Percentiles rank a stretch among this genome's conserved stretches.
These are phyloP conservation scores for Nyctanthes arbortristis DNA, from an alignment of 257 asterid genomes.

Conservation along the genomic window DNA sequence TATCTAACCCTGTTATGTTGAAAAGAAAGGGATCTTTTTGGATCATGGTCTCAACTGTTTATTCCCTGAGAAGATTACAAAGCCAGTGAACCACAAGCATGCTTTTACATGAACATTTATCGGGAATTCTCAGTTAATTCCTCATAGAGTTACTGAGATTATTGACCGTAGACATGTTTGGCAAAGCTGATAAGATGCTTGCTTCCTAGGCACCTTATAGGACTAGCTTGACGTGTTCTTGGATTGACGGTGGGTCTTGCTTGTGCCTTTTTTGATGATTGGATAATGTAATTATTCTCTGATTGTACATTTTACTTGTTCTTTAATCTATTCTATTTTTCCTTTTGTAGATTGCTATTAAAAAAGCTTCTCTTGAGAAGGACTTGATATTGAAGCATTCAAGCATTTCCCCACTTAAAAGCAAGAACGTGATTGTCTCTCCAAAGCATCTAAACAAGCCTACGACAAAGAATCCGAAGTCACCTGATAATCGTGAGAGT, in stretches of 20 bases:
- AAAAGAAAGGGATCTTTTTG: background rate
- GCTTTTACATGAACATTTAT: no score
- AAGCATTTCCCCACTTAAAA: conserved; percentile 57
- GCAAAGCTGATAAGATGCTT: no score
- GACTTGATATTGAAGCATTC: conserved; percentile 39
- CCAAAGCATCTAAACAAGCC: conserved; percentile 50
- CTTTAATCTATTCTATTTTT: background rate
- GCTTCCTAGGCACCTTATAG: no score
- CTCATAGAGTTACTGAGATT: no score
- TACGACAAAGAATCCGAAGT: conserved; percentile 37
- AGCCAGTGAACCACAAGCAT: no score
- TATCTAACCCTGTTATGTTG: background rate
- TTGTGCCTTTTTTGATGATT: background rate
- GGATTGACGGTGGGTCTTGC: background rate
- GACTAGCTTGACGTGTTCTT: background rate
- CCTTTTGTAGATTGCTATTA: conserved; percentile 35
- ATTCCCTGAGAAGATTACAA: no score
- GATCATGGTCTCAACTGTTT: background rate
- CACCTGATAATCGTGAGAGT: conserved; percentile 33
- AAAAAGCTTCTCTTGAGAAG: conserved; percentile 32
- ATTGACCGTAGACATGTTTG: no score
- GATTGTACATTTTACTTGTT: background rate
- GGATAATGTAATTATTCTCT: background rate
- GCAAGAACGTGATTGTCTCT: conserved; percentile 55
- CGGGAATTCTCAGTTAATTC: no score